Evolutionary conservation across 345 rosid genomes (phyloP), one percentile per base, ranked within the genome.

Genomic region (Brassica juncea): DNA sequence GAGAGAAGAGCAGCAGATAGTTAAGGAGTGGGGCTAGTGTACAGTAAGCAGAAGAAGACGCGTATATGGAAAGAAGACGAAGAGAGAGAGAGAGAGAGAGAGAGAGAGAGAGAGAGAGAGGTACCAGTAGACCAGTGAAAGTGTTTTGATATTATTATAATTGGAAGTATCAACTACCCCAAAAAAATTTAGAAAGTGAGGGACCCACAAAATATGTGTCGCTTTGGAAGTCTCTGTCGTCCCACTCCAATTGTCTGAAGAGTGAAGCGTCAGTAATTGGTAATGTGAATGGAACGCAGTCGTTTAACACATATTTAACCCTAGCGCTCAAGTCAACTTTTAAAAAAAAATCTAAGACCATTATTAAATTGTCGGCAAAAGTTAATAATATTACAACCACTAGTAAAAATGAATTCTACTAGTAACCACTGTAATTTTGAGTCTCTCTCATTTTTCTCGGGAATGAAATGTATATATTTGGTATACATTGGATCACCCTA

Each of bases 151-250:
- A 44, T 72, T 57, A 9, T 42, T 3, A 70, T 3, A 70, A 39
- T 58, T 47, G 31, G 4, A 31, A 73, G 64, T 32, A 44, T 25
- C n/a, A 57, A 8, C 21, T 19, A 39, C 30, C 35, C 25, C 7
- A 21, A 44, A 44, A 44, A 44, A 44, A 1, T 1, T 5, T 69
- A 25, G 2, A 14, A 11, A 15, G 15, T 1, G 69, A 44, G 69
- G 82, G 82, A 68, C 74, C 82, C 60, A 6, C 0, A 1, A 8
- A 61, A 74, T 47, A 37, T 79, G 71, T 80, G 82, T 68, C 82
- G 71, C 55, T n/a, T 74, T 79, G 82, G 70, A 32, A 25, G 66
- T 73, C 74, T 68, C 82, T 79, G 78, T 79, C 66, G 2, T 73
- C 74, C 78, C 74, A 68, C 82, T 73, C 58, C 66, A 10, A 44